phyloP scores from a whole-genome alignment of 2,329 filamentous ascomycete species.

The Colletotrichum liriopes region DNA sequence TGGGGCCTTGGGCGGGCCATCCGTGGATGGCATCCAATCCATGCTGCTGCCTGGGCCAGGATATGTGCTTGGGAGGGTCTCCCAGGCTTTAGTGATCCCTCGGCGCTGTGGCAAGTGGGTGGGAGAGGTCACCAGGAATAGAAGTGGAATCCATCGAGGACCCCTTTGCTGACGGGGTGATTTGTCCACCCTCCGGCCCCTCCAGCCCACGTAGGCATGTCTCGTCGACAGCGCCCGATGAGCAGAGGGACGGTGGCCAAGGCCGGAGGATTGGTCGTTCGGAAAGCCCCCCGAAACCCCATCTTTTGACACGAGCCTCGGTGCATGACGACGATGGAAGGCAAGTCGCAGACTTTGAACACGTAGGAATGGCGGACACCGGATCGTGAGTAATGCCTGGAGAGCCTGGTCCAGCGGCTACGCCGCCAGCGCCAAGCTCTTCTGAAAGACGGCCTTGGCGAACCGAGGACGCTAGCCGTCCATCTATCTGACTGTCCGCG shows the following conservation, averaged over 20 bases:
- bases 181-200: conserved; percentile 7
- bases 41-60: conserved; percentile 39
- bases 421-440: conserved; percentile 24
- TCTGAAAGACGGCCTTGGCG: not conserved
- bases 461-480: conserved; percentile 19
- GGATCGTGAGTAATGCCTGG: not conserved
- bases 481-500: conserved; percentile 9
- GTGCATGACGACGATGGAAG: conserved; percentile 8
- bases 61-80: conserved; percentile 2
- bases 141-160: conserved; percentile 8
- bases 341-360: not conserved
- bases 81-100: conserved; percentile 29
- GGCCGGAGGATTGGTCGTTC: conserved; percentile 5
- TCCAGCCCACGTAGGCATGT: conserved; percentile 27
- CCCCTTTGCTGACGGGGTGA: not conserved
- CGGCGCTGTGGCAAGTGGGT: conserved; percentile 13
- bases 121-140: conserved; percentile 32
- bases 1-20: conserved; percentile 25
- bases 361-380: not conserved
- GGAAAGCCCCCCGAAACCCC: conserved; percentile 25
- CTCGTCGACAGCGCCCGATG: conserved; percentile 31
- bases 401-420: conserved; percentile 8
- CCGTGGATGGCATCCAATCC: conserved; percentile 39
- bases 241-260: conserved; percentile 1
- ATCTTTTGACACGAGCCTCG: conserved; percentile 21